Conservation (phyloP, 345 rosid genomes). For the Adansonia digitata region DNA sequence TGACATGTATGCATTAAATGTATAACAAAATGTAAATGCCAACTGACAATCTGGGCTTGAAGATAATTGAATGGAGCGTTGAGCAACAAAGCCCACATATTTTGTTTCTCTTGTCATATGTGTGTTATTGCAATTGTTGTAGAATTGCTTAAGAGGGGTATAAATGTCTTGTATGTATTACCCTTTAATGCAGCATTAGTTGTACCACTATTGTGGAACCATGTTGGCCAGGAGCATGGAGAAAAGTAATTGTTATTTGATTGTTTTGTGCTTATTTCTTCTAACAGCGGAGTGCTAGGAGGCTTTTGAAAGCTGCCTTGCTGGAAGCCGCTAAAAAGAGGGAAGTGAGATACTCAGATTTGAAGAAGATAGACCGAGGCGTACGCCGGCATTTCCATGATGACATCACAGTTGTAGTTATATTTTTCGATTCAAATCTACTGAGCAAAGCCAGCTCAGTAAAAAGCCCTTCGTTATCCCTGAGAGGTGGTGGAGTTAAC, state of each 20-base stretch:
- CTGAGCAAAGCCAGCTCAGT: slow-evolving; percentile 63
- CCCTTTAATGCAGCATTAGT: neutral
- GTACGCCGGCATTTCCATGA: slow-evolving; percentile 75
- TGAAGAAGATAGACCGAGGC: slow-evolving; percentile 74
- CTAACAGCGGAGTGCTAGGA: slow-evolving; percentile 63
- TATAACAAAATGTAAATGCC: neutral
- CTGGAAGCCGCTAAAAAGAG: slow-evolving; percentile 50
- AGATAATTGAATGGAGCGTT: neutral
- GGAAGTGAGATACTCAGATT: slow-evolving; percentile 71
- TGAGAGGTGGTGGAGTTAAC: slow-evolving; percentile 69
- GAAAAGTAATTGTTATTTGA: neutral
- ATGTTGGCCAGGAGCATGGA: neutral
- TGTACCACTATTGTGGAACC: neutral
- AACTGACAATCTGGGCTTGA: neutral
- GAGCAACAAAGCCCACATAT: neutral
- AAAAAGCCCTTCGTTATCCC: slow-evolving; percentile 55
- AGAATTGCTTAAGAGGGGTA: neutral
- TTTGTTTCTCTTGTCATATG: neutral
- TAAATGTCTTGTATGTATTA: neutral
- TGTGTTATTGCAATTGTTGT: neutral
- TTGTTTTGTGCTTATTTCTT: neutral
- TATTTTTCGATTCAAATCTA: slow-evolving; percentile 61
- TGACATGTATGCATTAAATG: neutral
- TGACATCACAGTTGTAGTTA: slow-evolving; percentile 60
- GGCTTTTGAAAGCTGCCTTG: slow-evolving; percentile 57